These are phyloP conservation scores for Ganoderma resinaceum DNA, from an alignment of 1,284 basidiomycete genomes.

Conservation along the genomic window DNA sequence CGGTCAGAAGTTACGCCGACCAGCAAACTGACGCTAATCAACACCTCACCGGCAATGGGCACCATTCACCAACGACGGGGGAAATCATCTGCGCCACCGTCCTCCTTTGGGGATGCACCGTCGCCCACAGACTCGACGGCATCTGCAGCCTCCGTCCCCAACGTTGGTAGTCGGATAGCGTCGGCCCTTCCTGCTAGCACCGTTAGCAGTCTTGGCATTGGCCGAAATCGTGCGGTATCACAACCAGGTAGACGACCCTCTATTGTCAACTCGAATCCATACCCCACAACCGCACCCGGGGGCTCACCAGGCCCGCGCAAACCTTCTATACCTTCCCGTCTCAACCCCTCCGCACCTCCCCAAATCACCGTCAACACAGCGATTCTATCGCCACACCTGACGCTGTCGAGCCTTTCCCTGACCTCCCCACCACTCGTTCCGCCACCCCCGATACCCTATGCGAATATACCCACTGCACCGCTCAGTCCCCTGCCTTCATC, in stretches of 20 bases:
- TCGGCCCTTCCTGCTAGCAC: slow-evolving; percentile 51
- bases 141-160: slow-evolving; percentile 50
- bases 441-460: slow-evolving; percentile 57
- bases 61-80: slow-evolving; percentile 74
- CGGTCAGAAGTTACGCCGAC: slow-evolving; percentile 49
- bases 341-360: slow-evolving; percentile 54
- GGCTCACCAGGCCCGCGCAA: slow-evolving; percentile 54
- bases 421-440: slow-evolving; percentile 51
- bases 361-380: slow-evolving; percentile 62
- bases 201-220: slow-evolving; percentile 42
- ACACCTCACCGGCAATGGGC: slow-evolving; percentile 64
- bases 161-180: slow-evolving; percentile 46
- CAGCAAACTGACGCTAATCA: slow-evolving; percentile 53
- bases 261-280: slow-evolving; percentile 38
- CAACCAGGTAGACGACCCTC: slow-evolving; percentile 73
- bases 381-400: slow-evolving; percentile 48
- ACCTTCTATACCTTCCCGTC: slow-evolving; percentile 64
- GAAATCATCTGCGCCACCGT: slow-evolving; percentile 68
- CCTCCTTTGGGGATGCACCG: slow-evolving; percentile 47
- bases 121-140: slow-evolving; percentile 65
- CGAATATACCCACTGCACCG: slow-evolving; percentile 72
- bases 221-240: slow-evolving; percentile 69
- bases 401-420: slow-evolving; percentile 33
- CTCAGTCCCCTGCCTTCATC: slow-evolving; percentile 75
- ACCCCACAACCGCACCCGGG: slow-evolving; percentile 41